Percentiles rank a stretch among this genome's conserved stretches.
Evolutionary conservation across 305 asterid genomes (phyloP).

Genomic region (Fraxinus velutina): DNA sequence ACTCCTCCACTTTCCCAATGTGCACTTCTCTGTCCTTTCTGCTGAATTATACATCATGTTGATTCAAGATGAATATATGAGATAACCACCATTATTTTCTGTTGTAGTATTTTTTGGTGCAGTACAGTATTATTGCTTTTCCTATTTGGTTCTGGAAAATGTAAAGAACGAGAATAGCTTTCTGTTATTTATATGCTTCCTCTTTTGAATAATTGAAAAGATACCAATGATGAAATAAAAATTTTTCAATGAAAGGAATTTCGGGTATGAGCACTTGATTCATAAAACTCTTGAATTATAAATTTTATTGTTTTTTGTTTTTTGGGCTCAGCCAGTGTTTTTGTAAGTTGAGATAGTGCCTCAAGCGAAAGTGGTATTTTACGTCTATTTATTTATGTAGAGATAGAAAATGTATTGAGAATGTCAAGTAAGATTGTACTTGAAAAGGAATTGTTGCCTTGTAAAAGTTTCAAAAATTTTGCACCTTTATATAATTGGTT

Average conservation of each 20-base stretch:
- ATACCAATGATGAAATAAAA: neutral
- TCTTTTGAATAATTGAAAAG: neutral
- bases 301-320: neutral
- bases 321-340: neutral
- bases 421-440: neutral
- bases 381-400: neutral
- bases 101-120: neutral
- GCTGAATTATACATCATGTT: neutral
- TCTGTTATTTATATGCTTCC: neutral
- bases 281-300: conserved; percentile 9
- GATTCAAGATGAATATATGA: neutral
- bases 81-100: neutral
- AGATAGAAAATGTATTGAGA: neutral
- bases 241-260: neutral
- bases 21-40: conserved; percentile 31
- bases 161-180: neutral
- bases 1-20: conserved; percentile 93
- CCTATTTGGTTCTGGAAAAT: conserved; percentile 1
- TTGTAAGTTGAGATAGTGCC: neutral
- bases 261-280: neutral
- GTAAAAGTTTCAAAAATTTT: neutral
- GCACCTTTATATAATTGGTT: neutral
- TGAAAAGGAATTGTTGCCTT: neutral
- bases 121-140: neutral
- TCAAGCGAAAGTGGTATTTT: neutral